Evolutionary conservation across 2,329 filamentous ascomycete genomes (phyloP).

Genomic region (Pseudogymnoascus sp.): DNA sequence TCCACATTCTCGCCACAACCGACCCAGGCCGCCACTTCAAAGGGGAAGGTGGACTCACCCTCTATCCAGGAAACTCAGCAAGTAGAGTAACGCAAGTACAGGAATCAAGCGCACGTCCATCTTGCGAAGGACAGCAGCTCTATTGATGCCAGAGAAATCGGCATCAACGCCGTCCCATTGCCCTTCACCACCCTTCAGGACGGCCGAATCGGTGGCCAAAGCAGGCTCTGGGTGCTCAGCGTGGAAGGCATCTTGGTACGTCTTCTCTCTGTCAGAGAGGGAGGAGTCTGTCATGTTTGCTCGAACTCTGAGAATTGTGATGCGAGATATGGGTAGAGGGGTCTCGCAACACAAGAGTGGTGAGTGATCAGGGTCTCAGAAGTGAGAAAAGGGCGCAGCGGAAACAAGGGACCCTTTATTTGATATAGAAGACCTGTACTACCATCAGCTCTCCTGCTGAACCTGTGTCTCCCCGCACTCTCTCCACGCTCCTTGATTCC

Average conservation of each 20-base stretch:
- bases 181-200: not conserved
- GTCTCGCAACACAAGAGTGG: not conserved
- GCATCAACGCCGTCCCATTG: not conserved
- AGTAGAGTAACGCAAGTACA: constrained; percentile 60
- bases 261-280: not conserved
- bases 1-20: not conserved
- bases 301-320: not conserved
- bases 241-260: not conserved
- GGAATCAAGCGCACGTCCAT: constrained; percentile 57
- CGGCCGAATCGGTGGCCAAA: not conserved
- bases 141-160: not conserved
- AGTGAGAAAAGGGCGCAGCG: not conserved
- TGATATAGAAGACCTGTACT: not conserved
- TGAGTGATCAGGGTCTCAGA: not conserved
- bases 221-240: not conserved
- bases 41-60: constrained; percentile 3
- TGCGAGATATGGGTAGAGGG: not conserved
- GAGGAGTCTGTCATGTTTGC: not conserved
- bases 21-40: not conserved
- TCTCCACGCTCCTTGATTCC: not conserved
- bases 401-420: not conserved
- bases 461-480: not conserved
- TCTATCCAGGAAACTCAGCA: constrained; percentile 68
- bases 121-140: constrained; percentile 27
- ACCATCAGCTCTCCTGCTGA: not conserved